Evolutionary conservation across 179 eudicot species (phyloP), one percentile per base, ranked within the genome.

Genomic region (Nepenthes alata): DNA sequence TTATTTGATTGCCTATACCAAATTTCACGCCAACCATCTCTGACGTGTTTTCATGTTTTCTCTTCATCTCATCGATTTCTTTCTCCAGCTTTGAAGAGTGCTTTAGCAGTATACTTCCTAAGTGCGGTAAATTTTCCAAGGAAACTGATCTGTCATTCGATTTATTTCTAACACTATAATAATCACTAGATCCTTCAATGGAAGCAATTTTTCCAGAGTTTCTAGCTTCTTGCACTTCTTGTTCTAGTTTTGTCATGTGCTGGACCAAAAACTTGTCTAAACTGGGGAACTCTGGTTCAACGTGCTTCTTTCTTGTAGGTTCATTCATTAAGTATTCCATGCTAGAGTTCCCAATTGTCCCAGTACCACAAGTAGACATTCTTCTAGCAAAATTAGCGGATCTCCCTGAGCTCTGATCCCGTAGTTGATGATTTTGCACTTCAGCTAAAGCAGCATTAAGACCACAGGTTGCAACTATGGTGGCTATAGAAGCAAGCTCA

Each of bases 401-500:
- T 49, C 56, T 57, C 13, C 51, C 59, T 60, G 71, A 58, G 55
- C 49, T 58, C 55, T 51, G 67, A 67, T 60, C 67, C 36, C 35
- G 70, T 47, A 67, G 70, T 16, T 64, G 63, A 37, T 57, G 53
- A 59, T 69, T 70, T 66, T 69, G 82, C 6, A 69, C 74, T 72
- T 80, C 77, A 37, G 83, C 79, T 73, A 93, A 71, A 73, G 86
- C 88, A 66, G 98, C 98, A 81, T 77, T 85, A 44, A 93, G 69
- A 14, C 98, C 98, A 67, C 88, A 86, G 35, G 98, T 93, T 57
- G 98, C 98, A 35, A 93, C 98, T 65, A 86, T 86, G 39, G 85
- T 89, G 50, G 96, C 96, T 48, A 93, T 82, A 60, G 98, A 93
- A 70, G 96, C 85, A 64, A 93, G 95, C 62, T 89, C 95, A 8